Base-by-base conservation (phyloP, 2,329 filamentous ascomycete genomes). In the Cytospora mali region DNA sequence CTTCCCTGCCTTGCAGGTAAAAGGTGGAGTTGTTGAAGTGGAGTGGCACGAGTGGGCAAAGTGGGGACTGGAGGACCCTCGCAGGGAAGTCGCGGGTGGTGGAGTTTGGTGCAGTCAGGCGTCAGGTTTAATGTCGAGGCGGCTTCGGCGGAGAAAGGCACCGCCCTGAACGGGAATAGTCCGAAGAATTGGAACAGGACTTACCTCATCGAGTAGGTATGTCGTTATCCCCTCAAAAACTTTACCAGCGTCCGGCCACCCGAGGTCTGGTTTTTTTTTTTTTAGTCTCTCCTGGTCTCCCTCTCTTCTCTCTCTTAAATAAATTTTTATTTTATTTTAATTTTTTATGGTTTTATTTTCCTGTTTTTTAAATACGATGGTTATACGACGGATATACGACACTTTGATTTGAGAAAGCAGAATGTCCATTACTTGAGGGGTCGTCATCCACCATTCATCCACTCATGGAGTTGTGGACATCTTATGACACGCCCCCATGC, bases 181-280 rank as follows among this genome's bases (percentile, higher is more conserved):
- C 16, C 54, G 33, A 42, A 27, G 25, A 58, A 18, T 6, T 33
- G n/a, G 31, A 33, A n/a, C 35, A 23, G 31, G 53, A 39, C 58
- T 56, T 58, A 55, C 60, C 60, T 28, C 31, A 58, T 58, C 25
- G 48, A 48, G 60, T 53, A 62, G 60, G 60, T 57, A 48, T n/a
- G 53, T 58, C 48, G 50, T 29, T 54, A 42, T 48, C 50, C 58
- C 35, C 29, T 29, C 29, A 23, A 27, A 35, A 39, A 60, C 48
- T 39, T 29, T 52, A 54, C 42, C 58, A 48, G 27, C 58, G 16
- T 50, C 58, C 28, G 27, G 29, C 58, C 35, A 54, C 58, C 46
- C 58, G 58, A 60, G 35, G 39, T 21, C 39, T 3, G 16, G 21
- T 46, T 46, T 23, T 23, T 46, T 46, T 11, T 23, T 33, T 6